Evolutionary conservation across 148 eudicot species (phyloP).

Genomic region (Euryodendron excelsum): DNA sequence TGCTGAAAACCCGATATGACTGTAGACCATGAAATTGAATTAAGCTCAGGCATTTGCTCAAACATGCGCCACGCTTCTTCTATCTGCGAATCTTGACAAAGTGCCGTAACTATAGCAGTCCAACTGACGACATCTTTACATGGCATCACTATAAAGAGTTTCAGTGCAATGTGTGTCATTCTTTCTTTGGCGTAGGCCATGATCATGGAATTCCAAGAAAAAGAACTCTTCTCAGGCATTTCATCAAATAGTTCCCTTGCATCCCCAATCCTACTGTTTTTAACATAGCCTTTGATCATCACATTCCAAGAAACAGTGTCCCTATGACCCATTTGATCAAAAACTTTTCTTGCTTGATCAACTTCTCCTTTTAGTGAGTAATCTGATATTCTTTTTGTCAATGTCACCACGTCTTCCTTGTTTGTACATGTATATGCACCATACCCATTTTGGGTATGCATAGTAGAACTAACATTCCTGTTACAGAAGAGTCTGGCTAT

Average conservation of each 20-base stretch:
- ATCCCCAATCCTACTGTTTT: too few relatives aligned
- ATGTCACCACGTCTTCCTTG: slow-evolving; percentile 9
- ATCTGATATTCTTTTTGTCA: slow-evolving; percentile 27
- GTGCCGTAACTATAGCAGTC: slow-evolving; percentile 26
- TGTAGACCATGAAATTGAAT: slow-evolving; percentile 33
- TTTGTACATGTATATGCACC: background rate
- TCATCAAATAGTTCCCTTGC: slow-evolving; percentile 21
- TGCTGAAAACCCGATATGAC: slow-evolving; percentile 33
- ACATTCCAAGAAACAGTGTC: too few relatives aligned
- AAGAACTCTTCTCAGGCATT: slow-evolving; percentile 26
- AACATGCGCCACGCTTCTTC: slow-evolving; percentile 35
- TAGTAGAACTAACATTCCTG: background rate
- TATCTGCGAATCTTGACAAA: slow-evolving; percentile 23
- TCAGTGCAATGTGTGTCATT: slow-evolving; percentile 25
- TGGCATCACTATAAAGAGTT: slow-evolving; percentile 30
- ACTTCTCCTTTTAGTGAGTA: slow-evolving; percentile 19
- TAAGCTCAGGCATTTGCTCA: slow-evolving; percentile 24
- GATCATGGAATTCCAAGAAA: slow-evolving; percentile 35
- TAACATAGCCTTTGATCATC: too few relatives aligned
- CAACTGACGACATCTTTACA: slow-evolving; percentile 30
- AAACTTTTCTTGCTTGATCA: slow-evolving; percentile 18
- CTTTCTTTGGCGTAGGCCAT: slow-evolving; percentile 25
- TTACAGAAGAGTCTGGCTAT: slow-evolving; percentile 1
- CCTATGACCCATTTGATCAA: too few relatives aligned
- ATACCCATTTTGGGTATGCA: slow-evolving; percentile 12